Evolutionary conservation across 1,284 basidiomycete genomes (phyloP).

Genomic region (Albatrellus sp.): DNA sequence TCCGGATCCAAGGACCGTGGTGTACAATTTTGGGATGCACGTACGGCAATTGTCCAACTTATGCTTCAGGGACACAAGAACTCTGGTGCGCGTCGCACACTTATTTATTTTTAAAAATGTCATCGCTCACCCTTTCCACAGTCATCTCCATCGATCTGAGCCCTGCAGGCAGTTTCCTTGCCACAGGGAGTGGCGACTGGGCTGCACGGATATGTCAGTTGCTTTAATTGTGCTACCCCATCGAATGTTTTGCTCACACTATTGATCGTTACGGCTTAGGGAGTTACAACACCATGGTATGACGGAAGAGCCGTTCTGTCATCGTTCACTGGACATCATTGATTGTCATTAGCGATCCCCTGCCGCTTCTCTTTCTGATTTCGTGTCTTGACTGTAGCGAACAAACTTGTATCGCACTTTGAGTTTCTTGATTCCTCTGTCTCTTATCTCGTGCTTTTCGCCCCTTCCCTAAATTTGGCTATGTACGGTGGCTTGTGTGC

Average conservation of each 20-base stretch:
- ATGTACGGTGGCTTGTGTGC: too few relatives aligned
- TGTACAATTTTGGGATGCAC: constrained; percentile 68
- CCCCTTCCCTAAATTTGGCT: too few relatives aligned
- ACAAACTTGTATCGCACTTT: too few relatives aligned
- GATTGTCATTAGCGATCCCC: too few relatives aligned
- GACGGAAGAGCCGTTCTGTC: too few relatives aligned
- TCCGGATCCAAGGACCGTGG: constrained; percentile 71
- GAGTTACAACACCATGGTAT: constrained; percentile 11
- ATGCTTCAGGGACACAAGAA: constrained; percentile 84
- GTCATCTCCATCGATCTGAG: constrained; percentile 80
- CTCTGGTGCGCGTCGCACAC: constrained; percentile 31
- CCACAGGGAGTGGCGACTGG: constrained; percentile 78
- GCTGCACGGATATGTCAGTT: constrained; percentile 64
- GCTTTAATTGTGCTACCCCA: neutral
- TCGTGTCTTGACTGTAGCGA: too few relatives aligned
- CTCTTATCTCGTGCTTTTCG: too few relatives aligned
- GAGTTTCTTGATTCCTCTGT: too few relatives aligned
- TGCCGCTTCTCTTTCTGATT: too few relatives aligned
- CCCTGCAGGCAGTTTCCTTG: constrained; percentile 59
- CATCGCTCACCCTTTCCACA: constrained; percentile 13
- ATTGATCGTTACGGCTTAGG: constrained; percentile 5
- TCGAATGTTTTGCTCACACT: neutral
- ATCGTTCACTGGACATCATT: too few relatives aligned
- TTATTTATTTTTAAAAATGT: neutral
- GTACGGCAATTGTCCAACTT: constrained; percentile 56